phyloP scores from a whole-genome alignment of 202 grass and related monocot genomes.

The Zizania palustris region DNA sequence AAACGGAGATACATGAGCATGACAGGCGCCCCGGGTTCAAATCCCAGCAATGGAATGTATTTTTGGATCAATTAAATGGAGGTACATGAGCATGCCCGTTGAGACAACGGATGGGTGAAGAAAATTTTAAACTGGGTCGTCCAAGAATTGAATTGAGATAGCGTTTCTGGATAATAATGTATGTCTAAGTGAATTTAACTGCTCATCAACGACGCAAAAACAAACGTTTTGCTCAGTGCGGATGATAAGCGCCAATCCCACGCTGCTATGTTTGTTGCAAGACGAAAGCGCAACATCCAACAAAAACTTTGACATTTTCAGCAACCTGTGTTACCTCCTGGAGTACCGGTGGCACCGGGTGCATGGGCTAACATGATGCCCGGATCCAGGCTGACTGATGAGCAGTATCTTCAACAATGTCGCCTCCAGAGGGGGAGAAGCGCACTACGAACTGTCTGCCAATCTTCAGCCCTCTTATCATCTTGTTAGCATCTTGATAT shows the following conservation, averaged over 20 bases:
- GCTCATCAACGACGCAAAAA: not conserved
- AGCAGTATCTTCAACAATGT: not conserved
- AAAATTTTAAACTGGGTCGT: not conserved
- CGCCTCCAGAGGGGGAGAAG: not conserved
- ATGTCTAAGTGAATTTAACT: not conserved
- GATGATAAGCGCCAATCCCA: not conserved
- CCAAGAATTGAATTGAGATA: not conserved
- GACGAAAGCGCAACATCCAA: not conserved
- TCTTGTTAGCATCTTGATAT: slow-evolving; percentile 76
- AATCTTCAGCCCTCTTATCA: not conserved
- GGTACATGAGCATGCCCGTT: not conserved
- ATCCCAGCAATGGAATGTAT: slow-evolving; percentile 70
- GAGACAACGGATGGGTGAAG: not conserved
- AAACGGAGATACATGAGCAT: too few relatives aligned
- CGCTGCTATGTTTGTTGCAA: not conserved
- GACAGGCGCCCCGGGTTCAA: slow-evolving; percentile 90
- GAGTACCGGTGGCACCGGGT: not conserved
- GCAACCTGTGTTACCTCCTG: not conserved
- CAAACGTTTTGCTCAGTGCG: not conserved
- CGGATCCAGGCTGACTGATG: not conserved
- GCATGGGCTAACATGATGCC: not conserved
- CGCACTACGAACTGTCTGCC: not conserved
- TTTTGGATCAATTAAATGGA: not conserved
- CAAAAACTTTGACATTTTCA: not conserved
- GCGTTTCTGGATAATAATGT: not conserved